phyloP scores from a whole-genome alignment of 2,329 filamentous ascomycete species.

The Trichothecium sympodiale region DNA sequence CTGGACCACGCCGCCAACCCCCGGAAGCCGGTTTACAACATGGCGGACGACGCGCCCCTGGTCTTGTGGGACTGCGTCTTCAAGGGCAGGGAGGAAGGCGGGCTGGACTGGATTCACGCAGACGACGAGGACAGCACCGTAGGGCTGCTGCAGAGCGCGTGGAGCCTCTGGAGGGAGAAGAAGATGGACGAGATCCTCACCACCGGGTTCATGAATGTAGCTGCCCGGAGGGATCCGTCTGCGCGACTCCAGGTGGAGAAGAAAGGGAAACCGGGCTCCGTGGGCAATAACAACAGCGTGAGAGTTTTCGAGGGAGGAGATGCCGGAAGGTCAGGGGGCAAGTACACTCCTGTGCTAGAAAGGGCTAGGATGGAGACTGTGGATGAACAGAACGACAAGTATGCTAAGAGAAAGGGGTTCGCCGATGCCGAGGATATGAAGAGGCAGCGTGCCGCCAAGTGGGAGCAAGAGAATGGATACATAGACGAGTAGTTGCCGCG shows the following conservation, averaged over 20 bases:
- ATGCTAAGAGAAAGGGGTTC: conserved; percentile 51
- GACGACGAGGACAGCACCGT: conserved; percentile 50
- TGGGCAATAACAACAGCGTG: background rate
- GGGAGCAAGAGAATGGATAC: conserved; percentile 12
- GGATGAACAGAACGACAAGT: conserved; percentile 48
- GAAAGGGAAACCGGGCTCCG: background rate
- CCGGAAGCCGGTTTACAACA: conserved; percentile 73
- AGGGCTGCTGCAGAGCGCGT: conserved; percentile 39
- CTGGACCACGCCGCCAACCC: conserved; percentile 64
- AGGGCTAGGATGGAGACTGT: conserved; percentile 36
- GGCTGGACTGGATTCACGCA: conserved; percentile 66
- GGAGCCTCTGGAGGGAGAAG: conserved; percentile 69
- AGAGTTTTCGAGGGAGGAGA: conserved; percentile 36
- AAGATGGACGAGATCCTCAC: conserved; percentile 89
- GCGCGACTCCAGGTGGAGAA: background rate
- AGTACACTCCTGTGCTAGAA: conserved; percentile 44
- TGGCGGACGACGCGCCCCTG: conserved; percentile 81
- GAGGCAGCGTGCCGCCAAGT: conserved; percentile 19
- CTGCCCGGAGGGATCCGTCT: conserved; percentile 26
- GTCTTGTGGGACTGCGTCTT: conserved; percentile 97
- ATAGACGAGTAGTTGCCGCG: conserved; percentile 10
- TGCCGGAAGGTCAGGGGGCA: conserved; percentile 34
- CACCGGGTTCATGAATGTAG: conserved; percentile 56
- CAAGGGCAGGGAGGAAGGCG: conserved; percentile 29
- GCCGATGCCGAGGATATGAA: conserved; percentile 37